Evolutionary conservation across 352 stramenopile species (phyloP).

Genomic region (Phytopythium aichiense): DNA sequence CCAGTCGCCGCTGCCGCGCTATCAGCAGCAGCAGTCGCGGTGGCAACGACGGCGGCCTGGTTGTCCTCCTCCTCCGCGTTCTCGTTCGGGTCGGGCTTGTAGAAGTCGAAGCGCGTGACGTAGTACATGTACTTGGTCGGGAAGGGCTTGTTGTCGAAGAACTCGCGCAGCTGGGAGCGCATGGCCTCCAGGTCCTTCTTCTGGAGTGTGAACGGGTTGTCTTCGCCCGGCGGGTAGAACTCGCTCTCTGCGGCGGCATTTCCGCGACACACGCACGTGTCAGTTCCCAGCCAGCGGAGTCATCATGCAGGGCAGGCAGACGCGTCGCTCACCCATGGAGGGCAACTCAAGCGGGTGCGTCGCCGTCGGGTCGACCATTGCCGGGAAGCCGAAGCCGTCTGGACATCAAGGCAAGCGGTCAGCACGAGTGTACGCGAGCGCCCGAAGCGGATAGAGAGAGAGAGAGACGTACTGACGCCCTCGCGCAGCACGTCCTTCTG

Average conservation of each 20-base stretch:
- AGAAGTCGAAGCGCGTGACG: constrained; percentile 78
- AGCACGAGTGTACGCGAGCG: constrained; percentile 2
- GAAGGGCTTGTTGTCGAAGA: constrained; percentile 80
- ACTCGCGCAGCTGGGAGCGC: constrained; percentile 63
- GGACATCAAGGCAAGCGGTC: constrained; percentile 1
- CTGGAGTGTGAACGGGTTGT: constrained; percentile 24
- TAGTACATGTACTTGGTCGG: constrained; percentile 85
- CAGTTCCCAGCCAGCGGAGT: neutral
- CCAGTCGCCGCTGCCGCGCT: neutral
- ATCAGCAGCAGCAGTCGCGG: neutral
- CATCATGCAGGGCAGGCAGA: too few species aligned
- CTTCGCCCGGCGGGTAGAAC: constrained; percentile 60
- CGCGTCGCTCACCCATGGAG: constrained; percentile 36
- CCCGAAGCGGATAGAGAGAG: neutral
- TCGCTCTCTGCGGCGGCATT: constrained; percentile 22
- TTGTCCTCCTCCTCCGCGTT: constrained; percentile 30
- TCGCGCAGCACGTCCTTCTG: constrained; percentile 73
- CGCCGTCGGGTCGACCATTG: constrained; percentile 54
- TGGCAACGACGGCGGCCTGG: neutral
- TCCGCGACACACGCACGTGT: neutral
- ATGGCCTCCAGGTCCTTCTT: constrained; percentile 66
- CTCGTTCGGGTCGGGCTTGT: constrained; percentile 50
- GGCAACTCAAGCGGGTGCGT: constrained; percentile 57
- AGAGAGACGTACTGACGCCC: constrained; percentile 58
- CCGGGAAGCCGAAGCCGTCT: constrained; percentile 65